Conservation (phyloP, 2,329 filamentous ascomycete species). For the Paecilomyces fulvus region DNA sequence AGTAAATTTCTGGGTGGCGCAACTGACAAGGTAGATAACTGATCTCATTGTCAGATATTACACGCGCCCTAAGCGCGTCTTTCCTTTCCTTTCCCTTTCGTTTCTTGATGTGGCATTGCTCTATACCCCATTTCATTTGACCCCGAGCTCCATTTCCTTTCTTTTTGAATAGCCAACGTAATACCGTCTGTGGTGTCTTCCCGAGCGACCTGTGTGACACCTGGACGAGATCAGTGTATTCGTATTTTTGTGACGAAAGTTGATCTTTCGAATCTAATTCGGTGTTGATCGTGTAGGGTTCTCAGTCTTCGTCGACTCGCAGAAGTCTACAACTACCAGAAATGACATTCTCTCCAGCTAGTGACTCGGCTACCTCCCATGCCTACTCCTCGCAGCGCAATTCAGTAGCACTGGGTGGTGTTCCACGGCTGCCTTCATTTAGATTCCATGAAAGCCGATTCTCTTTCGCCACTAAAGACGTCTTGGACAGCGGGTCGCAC, state of each 20-base stretch:
- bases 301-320: not conserved
- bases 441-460: constrained; percentile 3
- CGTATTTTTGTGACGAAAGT: not conserved
- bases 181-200: not conserved
- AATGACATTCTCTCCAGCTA: not conserved
- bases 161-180: not conserved
- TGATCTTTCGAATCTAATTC: constrained; percentile 2
- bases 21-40: constrained; percentile 78
- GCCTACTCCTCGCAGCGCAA: not conserved
- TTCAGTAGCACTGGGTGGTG: not conserved
- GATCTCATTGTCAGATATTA: constrained; percentile 38
- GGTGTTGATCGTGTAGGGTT: constrained; percentile 1
- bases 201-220: not conserved
- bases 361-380: not conserved
- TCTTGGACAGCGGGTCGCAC: not conserved
- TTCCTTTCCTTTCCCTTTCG: constrained; percentile 6
- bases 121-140: not conserved
- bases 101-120: constrained; percentile 3
- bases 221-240: not conserved
- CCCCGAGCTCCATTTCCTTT: not conserved
- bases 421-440: constrained; percentile 10
- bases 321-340: not conserved
- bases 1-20: constrained; percentile 65
- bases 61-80: not conserved
- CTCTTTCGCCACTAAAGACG: not conserved